Percentiles rank a stretch among this genome's conserved stretches.
These are phyloP conservation scores for Debaryomyces prosopidis DNA, from an alignment of 805 yeast genomes.

Conservation along the genomic window DNA sequence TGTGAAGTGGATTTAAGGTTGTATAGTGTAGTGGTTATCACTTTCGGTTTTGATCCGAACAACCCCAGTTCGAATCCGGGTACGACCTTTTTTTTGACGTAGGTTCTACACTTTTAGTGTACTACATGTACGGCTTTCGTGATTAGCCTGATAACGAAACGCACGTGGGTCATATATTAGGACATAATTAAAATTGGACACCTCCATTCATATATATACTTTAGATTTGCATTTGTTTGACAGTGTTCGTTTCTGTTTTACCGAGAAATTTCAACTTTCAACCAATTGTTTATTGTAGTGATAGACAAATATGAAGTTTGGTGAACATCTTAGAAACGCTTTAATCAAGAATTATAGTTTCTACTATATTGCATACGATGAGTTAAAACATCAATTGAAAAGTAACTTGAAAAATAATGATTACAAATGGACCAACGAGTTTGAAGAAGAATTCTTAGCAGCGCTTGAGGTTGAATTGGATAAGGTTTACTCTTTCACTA, in stretches of 20 bases:
- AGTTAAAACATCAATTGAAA: constrained; percentile 78
- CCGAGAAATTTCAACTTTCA: not conserved
- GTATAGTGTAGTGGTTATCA: constrained; percentile 81
- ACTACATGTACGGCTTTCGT: not conserved
- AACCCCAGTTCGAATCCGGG: constrained; percentile 88
- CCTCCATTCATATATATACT: not conserved
- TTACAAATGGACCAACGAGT: constrained; percentile 67
- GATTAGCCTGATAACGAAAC: not conserved
- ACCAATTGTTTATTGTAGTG: not conserved
- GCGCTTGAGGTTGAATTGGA: constrained; percentile 81
- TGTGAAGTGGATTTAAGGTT: constrained; percentile 19
- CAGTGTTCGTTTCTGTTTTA: not conserved
- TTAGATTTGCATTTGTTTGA: not conserved
- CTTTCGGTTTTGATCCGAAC: constrained; percentile 79
- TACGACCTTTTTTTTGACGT: constrained; percentile 51
- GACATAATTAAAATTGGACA: not conserved
- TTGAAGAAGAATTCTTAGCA: constrained; percentile 80
- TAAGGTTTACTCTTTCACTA: constrained; percentile 89
- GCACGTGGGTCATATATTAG: not conserved
- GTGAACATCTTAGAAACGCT: constrained; percentile 87
- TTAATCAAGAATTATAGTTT: constrained; percentile 87
- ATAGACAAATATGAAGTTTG: constrained; percentile 74
- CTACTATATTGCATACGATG: constrained; percentile 91
- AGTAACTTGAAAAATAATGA: constrained; percentile 60
- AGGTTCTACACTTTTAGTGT: not conserved